Evolutionary conservation across 2,329 filamentous ascomycete genomes (phyloP).

Genomic region (Calonectria honghensis): DNA sequence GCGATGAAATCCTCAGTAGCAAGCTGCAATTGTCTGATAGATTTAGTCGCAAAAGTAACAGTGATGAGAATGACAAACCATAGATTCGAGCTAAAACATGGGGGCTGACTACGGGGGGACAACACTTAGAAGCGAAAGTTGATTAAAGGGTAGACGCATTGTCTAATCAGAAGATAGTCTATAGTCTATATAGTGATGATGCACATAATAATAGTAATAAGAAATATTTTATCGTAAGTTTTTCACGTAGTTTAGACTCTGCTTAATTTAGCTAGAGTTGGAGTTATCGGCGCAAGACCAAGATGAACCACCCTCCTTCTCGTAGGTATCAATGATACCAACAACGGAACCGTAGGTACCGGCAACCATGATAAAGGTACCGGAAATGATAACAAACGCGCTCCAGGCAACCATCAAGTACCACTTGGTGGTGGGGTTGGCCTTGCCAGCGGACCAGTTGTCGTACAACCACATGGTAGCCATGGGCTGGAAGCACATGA

Average conservation of each 20-base stretch:
- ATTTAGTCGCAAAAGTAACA: background rate
- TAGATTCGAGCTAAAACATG: background rate
- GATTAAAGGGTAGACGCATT: conserved; percentile 7
- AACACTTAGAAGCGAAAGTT: conserved; percentile 24
- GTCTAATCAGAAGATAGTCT: conserved; percentile 27
- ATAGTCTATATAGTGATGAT: conserved; percentile 26
- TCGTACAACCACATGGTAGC: conserved; percentile 20
- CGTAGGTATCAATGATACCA: conserved; percentile 8
- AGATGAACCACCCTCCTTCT: conserved; percentile 22
- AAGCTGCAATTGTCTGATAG: background rate
- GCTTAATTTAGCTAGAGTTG: conserved; percentile 21
- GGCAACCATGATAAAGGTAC: conserved; percentile 22
- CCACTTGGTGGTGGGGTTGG: background rate
- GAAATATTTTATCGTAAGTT: conserved; percentile 2
- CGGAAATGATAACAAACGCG: conserved; percentile 5
- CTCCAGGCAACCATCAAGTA: conserved; percentile 19
- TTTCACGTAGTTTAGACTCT: conserved; percentile 2
- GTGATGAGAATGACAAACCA: background rate
- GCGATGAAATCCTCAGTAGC: background rate
- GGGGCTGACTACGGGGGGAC: background rate
- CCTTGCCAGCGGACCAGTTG: conserved; percentile 6
- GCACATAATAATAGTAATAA: conserved; percentile 20
- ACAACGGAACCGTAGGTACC: conserved; percentile 20
- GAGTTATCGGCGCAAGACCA: conserved; percentile 23
- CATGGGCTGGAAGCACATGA: conserved; percentile 26